phyloP scores from a whole-genome alignment of 2,329 filamentous ascomycete species.

The Diaporthe aspalathi region DNA sequence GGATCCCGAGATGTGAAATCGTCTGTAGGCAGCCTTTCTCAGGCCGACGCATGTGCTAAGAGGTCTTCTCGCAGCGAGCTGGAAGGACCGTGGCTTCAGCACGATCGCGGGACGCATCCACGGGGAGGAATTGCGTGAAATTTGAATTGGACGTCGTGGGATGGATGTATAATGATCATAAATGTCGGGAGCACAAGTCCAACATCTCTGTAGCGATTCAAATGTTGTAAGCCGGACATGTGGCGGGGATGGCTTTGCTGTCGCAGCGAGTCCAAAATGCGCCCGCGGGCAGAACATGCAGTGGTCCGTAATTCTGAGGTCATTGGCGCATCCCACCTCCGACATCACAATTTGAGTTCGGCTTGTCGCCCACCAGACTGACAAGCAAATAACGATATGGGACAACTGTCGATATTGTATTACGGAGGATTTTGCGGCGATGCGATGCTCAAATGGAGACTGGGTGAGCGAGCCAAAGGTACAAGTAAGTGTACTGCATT shows the following conservation, averaged over 20 bases:
- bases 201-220: too few relatives aligned
- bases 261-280: not conserved
- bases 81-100: not conserved
- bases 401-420: not conserved
- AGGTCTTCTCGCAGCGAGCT: not conserved
- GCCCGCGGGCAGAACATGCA: not conserved
- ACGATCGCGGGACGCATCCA: not conserved
- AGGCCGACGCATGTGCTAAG: not conserved
- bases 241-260: not conserved
- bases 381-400: not conserved
- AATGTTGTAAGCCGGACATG: not conserved
- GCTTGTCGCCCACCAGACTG: not conserved
- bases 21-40: not conserved
- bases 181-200: not conserved
- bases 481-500: too few relatives aligned
- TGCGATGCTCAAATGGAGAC: not conserved
- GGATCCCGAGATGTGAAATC: not conserved
- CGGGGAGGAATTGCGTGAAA: too few relatives aligned
- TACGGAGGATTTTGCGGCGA: not conserved
- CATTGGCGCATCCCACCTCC: conserved; percentile 10
- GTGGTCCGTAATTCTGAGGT: conserved; percentile 12
- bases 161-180: too few relatives aligned
- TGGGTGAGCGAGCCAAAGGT: too few relatives aligned
- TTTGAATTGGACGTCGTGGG: too few relatives aligned
- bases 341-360: not conserved